Evolutionary conservation across 176 grass and related monocot genomes (phyloP).

Genomic region (Otatea glauca): DNA sequence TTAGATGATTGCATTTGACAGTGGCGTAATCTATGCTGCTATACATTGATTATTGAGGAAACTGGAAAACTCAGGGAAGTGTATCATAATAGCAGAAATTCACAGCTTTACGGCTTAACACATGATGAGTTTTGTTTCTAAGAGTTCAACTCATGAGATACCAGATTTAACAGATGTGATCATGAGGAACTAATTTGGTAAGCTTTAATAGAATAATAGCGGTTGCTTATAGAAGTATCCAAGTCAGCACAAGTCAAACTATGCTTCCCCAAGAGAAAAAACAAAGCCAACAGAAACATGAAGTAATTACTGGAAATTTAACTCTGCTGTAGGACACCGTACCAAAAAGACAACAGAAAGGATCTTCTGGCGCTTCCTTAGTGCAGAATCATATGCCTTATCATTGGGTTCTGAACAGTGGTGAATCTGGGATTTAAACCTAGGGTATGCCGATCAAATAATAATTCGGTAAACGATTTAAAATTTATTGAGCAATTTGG

Average conservation of each 20-base stretch:
- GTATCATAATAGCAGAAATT: constrained; percentile 21
- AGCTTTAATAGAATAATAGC: background rate
- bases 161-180: constrained; percentile 16
- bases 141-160: background rate
- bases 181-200: constrained; percentile 8
- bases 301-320: constrained; percentile 14
- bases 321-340: constrained; percentile 41
- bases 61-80: background rate
- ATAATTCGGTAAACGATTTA: too few species aligned
- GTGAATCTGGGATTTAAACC: too few species aligned
- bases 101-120: constrained; percentile 6
- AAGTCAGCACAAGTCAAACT: background rate
- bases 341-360: constrained; percentile 93
- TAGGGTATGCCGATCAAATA: too few species aligned
- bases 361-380: constrained; percentile 84
- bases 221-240: background rate
- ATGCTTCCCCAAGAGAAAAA: background rate
- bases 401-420: constrained; percentile 66
- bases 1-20: background rate
- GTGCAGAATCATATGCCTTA: constrained; percentile 62
- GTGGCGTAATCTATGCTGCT: background rate
- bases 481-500: too few species aligned
- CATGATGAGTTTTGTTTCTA: constrained; percentile 10
- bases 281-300: constrained; percentile 23
- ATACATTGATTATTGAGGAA: constrained; percentile 1